phyloP scores from a whole-genome alignment of 371 early-diverging fungal species.

The Mucor indicus region DNA sequence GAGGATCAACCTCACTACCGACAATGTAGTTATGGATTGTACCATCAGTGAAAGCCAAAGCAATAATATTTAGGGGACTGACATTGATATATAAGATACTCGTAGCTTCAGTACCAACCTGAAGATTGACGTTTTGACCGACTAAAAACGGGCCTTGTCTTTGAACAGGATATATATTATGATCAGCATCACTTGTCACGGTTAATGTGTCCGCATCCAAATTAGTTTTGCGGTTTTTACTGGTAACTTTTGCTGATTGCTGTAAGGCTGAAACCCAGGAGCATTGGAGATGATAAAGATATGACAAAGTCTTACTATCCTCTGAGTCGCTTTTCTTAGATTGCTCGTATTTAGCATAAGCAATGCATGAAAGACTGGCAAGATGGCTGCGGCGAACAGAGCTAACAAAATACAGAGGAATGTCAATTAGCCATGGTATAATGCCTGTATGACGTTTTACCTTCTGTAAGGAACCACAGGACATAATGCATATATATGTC shows the following conservation, averaged over 20 bases:
- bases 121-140: constrained; percentile 8
- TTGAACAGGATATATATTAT: constrained; percentile 18
- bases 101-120: constrained; percentile 10
- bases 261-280: constrained; percentile 33
- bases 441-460: constrained; percentile 11
- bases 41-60: constrained; percentile 31
- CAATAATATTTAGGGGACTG: constrained; percentile 22
- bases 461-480: constrained; percentile 42
- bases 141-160: constrained; percentile 42
- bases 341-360: constrained; percentile 26
- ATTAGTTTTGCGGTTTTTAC: background rate
- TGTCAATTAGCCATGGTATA: too few species aligned
- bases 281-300: constrained; percentile 31
- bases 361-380: constrained; percentile 29
- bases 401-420: too few species aligned
- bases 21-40: constrained; percentile 31
- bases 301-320: constrained; percentile 12
- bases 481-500: constrained; percentile 41
- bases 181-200: constrained; percentile 8
- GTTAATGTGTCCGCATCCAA: constrained; percentile 15
- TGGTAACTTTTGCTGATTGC: constrained; percentile 15
- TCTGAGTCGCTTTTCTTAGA: background rate
- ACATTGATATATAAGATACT: constrained; percentile 29
- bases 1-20: constrained; percentile 30
- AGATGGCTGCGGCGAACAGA: constrained; percentile 32